Evolutionary conservation across 176 grass and related monocot species (phyloP), one percentile per base, ranked within the genome.

Genomic region (Rhynchospora breviuscula): DNA sequence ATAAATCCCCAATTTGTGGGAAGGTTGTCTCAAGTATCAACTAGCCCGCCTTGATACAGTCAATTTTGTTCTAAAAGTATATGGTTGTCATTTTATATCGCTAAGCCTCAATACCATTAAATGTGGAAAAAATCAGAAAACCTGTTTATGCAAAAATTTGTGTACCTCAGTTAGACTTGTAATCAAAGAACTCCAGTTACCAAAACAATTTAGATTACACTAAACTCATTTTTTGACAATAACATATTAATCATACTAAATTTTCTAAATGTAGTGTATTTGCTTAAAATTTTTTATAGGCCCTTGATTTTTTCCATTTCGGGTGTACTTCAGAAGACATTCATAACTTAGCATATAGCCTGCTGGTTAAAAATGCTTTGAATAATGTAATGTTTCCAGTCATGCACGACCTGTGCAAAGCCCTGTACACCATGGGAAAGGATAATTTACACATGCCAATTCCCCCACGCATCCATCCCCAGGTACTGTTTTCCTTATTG

Each of bases 301-400:
- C 94, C 0, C 88, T 89, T 48, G 92, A 98, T 62, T 98, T 93
- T 89, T 94, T 98, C 74, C 95, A 94, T 93, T 98, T 94, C 87
- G 95, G 87, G 49, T 98, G 95, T 77, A 98, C 95, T 47, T 98
- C 92, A 19, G 92, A 98, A 88, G 95, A 98, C 79, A 97, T 98
- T 65, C 94, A 98, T 83, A 98, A 98, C 64, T 63, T 94, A 57
- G 88, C 95, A 47, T 84, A 98, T 88, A 92, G 83, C 54, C 85
- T 98, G 31, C 87, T 88, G 87, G 67, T 98, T 68, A 94, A 94
- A 90, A 92, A 98, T 53, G 90, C 67, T 18, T 79, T 93, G 71
- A 98, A 91, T 57, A 82, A 63, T 63, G 63, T 94, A 84, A 85
- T 98, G 61, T 93, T 94, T 82, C 95, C 92, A 81, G 68, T 82